Evolutionary conservation across 139 green algal species (phyloP).

Genomic region (Haematococcus lacustris): DNA sequence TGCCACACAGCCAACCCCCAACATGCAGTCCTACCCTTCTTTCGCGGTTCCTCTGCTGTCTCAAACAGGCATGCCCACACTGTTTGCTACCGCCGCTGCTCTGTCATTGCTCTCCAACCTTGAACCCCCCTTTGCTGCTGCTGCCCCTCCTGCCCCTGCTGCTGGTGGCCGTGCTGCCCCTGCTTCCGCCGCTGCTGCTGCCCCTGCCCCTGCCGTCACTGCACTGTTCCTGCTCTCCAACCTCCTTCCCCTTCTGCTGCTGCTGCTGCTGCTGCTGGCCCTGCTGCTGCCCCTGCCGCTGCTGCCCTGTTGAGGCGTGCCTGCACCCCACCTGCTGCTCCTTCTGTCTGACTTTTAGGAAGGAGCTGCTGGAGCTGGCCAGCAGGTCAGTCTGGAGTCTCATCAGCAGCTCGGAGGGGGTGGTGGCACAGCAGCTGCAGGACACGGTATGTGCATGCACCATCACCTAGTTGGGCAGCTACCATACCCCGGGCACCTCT

Average conservation of each 20-base stretch:
- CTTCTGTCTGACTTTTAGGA: background rate
- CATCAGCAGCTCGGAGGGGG: background rate
- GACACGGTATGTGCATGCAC: background rate
- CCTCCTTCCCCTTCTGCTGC: background rate
- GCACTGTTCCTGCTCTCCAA: background rate
- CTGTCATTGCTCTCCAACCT: too few species aligned
- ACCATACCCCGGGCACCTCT: too few species aligned
- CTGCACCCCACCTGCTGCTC: background rate
- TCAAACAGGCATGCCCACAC: too few species aligned
- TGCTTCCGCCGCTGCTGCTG: background rate
- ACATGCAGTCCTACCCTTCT: too few species aligned
- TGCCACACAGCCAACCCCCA: too few species aligned
- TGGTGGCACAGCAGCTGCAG: background rate
- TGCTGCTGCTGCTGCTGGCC: background rate
- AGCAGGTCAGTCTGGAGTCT: background rate
- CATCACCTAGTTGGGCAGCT: background rate
- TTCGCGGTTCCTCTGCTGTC: too few species aligned
- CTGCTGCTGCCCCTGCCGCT: background rate
- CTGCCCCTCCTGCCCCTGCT: conserved; percentile 11
- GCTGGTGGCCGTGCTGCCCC: background rate
- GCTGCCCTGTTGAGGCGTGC: background rate
- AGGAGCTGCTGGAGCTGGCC: background rate
- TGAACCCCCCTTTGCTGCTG: too few species aligned
- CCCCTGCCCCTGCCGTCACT: background rate
- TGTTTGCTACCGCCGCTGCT: too few species aligned